Evolutionary conservation across 768 basidiomycete species (phyloP), one percentile per base, ranked within the genome.

Genomic region (Lactarius trivialis): DNA sequence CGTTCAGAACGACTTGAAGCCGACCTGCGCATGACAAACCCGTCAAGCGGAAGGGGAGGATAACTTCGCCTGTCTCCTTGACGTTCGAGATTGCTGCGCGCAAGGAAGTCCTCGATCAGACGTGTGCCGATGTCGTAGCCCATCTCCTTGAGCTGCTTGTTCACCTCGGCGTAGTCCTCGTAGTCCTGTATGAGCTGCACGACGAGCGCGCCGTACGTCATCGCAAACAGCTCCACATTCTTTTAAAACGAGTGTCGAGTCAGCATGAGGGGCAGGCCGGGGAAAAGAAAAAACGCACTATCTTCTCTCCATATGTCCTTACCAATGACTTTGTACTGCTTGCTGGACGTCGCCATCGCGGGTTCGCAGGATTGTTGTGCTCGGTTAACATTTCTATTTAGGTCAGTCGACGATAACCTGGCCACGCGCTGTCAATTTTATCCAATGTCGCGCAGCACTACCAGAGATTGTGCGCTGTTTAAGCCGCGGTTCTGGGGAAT

Each of bases 301-400:
- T 91, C 80, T 98, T 98, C 75, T 99, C 96, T 98, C 94, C 95
- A 98, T 34, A 97, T 81, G 72, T 98, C 97, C 70, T 99, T 96
- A 34, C 93, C 93, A 63, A 92, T 85, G 65, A 78, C 82, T 72
- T 93, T 95, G 86, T n/a, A n/a, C n/a, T n/a, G n/a, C n/a, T n/a
- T n/a, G n/a, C n/a, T n/a, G n/a, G n/a, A n/a, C n/a, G n/a, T 83
- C 58, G 87, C 83, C 88, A 89, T 89, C n/a, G n/a, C n/a, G n/a
- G n/a, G n/a, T n/a, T n/a, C n/a, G n/a, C 39, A 51, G 24, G 66
- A 68, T 32, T 55, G 58, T 65, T n/a, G 32, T 28, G 15, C 37
- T 3, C 26, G 2, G 51, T 19, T 41, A 12, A 28, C n/a, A 24
- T 41, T 56, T 43, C 41, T 32, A 19, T 56, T 32, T 45, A n/a